Evolutionary conservation across 495 filamentous ascomycete species (phyloP), one percentile per base, ranked within the genome.

Genomic region (Penicillium angulare): DNA sequence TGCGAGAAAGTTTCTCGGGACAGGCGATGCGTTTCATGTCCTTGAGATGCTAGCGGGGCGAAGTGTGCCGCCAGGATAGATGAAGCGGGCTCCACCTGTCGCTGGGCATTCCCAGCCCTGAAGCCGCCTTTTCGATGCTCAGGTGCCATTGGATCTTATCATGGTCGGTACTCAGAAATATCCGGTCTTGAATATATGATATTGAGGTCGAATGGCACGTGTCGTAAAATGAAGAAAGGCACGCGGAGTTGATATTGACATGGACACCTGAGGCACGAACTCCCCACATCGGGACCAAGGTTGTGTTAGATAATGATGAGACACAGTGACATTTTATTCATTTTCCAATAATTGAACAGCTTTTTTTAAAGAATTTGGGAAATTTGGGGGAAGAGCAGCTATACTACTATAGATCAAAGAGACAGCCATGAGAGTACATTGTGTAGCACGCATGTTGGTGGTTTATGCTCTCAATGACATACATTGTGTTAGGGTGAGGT

Each of bases 41-140:
- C 67, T 61, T 73, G 69, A n/a, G 68, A 67, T 56, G 69, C 64
- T 26, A 73, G 61, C 56, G 71, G 69, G 52, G 64, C 83, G 47
- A 89, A 74, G 48, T 86, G 82, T 8, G 82, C 83, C 22, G 86
- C 84, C 49, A 89, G 67, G 27, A 85, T 86, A n/a, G 87, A 87
- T 16, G 84, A 81, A 21, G 85, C 82, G 43, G 79, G 77, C 53
- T 72, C 67, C 56, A 62, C 53, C 31, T 51, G 36, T 55, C 45
- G 61, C 49, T 53, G 53, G 23, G 49, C 53, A 48, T 63, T 55
- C 27, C 34, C 52, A 47, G 55, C 36, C 32, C 46, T 39, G 21
- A 48, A 26, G 46, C 44, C 47, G 54, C 47, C 33, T 12, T 58
- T 57, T n/a, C 57, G 46, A 42, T 54, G 55, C 50, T 61, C 55